Conservation (phyloP, 345 rosid genomes). For the Laguncularia racemosa region DNA sequence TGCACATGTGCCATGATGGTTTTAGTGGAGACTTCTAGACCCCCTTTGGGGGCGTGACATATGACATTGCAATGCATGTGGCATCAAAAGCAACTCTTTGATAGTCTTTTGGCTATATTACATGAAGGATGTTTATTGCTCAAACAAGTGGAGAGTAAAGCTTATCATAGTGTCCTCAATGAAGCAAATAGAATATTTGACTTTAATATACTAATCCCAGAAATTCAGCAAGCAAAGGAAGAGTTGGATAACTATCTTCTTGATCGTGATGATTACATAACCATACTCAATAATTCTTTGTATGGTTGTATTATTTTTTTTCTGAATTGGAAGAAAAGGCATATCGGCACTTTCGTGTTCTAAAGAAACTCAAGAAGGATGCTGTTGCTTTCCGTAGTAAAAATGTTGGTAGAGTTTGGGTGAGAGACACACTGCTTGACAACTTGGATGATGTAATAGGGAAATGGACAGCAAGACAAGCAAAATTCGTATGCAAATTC, state of each 20-base stretch:
- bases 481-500: too few relatives aligned
- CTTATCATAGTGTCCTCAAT: too few relatives aligned
- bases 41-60: slow-evolving; percentile 43
- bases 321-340: slow-evolving; percentile 37
- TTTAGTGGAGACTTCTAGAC: too few relatives aligned
- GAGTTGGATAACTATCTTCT: too few relatives aligned
- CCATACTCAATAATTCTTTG: slow-evolving; percentile 18
- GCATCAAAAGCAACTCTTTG: slow-evolving; percentile 43
- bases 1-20: too few relatives aligned
- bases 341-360: slow-evolving; percentile 47
- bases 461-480: too few relatives aligned
- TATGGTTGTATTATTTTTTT: slow-evolving; percentile 39
- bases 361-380: slow-evolving; percentile 51
- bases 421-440: slow-evolving; percentile 35
- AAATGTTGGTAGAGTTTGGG: slow-evolving; percentile 36
- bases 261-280: slow-evolving; percentile 2
- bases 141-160: too few relatives aligned
- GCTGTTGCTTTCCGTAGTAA: slow-evolving; percentile 26
- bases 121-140: too few relatives aligned
- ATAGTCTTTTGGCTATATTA: too few relatives aligned
- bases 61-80: slow-evolving; percentile 51
- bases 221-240: too few relatives aligned
- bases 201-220: too few relatives aligned
- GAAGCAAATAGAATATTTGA: too few relatives aligned
- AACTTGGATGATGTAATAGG: slow-evolving; percentile 45